Base-by-base conservation (phyloP, 116 monocot species). In the Iris pallida region DNA sequence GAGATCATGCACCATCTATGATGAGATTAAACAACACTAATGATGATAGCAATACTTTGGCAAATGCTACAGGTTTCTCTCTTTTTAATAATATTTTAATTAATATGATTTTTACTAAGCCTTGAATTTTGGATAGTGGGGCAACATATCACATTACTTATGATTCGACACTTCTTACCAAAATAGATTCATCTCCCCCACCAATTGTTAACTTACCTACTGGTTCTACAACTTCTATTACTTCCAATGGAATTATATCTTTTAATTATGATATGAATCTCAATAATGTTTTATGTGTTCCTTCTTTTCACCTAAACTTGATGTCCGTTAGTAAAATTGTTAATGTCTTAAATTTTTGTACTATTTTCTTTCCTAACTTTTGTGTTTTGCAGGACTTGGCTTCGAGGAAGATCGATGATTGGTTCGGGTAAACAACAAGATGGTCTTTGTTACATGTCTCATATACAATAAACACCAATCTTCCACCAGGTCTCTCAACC, bases 351-450 rank as follows among this genome's bases (percentile, higher is more conserved):
- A 69, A 76, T 49, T 76, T 41, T 54, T 14, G 9, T 4, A 61
- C 45, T 3, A 61, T 46, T 30, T 71, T 77, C 20, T 71, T 71
- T 65, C 71, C 77, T 8, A 64, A 45, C 30, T 30, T 30, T 30
- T 30, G 30, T 30, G 30, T 30, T 30, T 30, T 30, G 30, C 30
- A 30, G 30, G 30, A 30, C 30, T 30, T 30, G 30, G 3, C 0
- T 30, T 30, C 30, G 3, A 3, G 15, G 71, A 77, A 45, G 64
- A n/a, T n/a, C n/a, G n/a, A 17, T 41, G 64, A 77, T 65, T 71
- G 53, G 71, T 46, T 41, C 45, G 63, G 64, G 77, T 77, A 40
- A 71, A 65, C 7, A 15, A 12, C 51, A 10, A 16, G 63, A 61
- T 71, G 70, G 63, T 14, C 17, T 77, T 7, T 77, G 71, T 19